Evolutionary conservation across 176 grass and related monocot genomes (phyloP).

Genomic region (bread wheat (Triticum aestivum)): DNA sequence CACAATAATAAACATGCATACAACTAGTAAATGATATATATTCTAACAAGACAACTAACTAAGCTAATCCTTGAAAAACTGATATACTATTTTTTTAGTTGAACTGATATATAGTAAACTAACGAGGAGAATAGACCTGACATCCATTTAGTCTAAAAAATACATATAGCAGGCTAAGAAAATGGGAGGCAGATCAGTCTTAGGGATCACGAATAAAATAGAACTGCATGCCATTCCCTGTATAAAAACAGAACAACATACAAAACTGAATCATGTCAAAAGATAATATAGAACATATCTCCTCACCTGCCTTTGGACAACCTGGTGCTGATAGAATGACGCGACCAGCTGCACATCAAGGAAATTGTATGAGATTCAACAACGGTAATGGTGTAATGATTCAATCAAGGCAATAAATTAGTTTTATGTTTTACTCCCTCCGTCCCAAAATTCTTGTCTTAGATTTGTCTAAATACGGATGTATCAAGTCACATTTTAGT

Average conservation of each 20-base stretch:
- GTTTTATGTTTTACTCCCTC: not conserved
- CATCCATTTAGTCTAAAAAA: not conserved
- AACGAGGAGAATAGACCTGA: not conserved
- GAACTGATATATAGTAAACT: not conserved
- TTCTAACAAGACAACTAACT: not conserved
- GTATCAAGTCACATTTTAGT: too few relatives aligned
- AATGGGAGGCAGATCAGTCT: not conserved
- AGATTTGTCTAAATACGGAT: too few relatives aligned
- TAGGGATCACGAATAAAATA: not conserved
- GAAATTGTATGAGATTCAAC: slow-evolving; percentile 15
- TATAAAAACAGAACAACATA: not conserved
- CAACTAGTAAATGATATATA: not conserved
- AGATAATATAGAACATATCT: slow-evolving; percentile 8
- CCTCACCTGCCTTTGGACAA: slow-evolving; percentile 91
- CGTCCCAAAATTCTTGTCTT: too few relatives aligned
- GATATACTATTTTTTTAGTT: too few relatives aligned
- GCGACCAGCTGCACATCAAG: slow-evolving; percentile 60
- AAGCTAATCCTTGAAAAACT: not conserved
- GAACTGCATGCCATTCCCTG: not conserved
- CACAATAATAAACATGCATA: not conserved
- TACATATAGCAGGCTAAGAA: not conserved
- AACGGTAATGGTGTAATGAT: not conserved
- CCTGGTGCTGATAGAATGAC: slow-evolving; percentile 84
- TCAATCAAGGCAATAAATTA: not conserved
- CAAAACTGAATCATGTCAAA: not conserved